Conservation (phyloP, 192 early-diverging fungal genomes). For the Pilobolus umbonatus region DNA sequence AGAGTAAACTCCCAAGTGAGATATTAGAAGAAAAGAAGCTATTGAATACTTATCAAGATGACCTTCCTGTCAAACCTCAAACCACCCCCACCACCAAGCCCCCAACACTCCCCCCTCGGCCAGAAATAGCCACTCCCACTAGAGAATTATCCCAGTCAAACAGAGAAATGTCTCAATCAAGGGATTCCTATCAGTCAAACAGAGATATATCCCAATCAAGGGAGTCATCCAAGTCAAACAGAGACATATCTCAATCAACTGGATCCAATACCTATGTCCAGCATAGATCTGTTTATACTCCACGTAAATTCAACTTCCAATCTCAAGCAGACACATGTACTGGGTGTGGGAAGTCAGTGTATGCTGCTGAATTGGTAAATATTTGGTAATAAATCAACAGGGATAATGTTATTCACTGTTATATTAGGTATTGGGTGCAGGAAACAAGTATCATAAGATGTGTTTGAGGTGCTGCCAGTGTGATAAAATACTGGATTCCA, state of each 20-base stretch:
- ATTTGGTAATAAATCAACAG: neutral
- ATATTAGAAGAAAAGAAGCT: slow-evolving; percentile 1
- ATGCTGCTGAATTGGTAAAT: slow-evolving; percentile 51
- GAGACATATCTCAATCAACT: too few relatives aligned
- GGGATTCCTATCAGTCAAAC: too few relatives aligned
- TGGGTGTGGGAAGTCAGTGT: slow-evolving; percentile 52
- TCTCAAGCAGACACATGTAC: slow-evolving; percentile 44
- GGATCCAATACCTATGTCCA: slow-evolving; percentile 14
- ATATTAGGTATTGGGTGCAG: slow-evolving; percentile 40
- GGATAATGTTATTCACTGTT: neutral
- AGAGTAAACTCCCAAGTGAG: slow-evolving; percentile 24
- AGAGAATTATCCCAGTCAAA: too few relatives aligned
- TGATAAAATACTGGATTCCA: slow-evolving; percentile 50
- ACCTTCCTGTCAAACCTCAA: too few relatives aligned
- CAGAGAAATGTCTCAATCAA: too few relatives aligned
- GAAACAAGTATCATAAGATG: slow-evolving; percentile 54
- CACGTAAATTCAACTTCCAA: slow-evolving; percentile 29
- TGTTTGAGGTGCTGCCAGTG: slow-evolving; percentile 51
- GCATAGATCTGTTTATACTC: slow-evolving; percentile 26
- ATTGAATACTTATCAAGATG: neutral
- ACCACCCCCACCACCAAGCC: neutral
- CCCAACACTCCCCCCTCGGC: neutral
- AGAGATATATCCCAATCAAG: too few relatives aligned
- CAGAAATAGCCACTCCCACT: too few relatives aligned
- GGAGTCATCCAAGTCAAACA: too few relatives aligned